These are phyloP conservation scores for Dillenia suffruticosa DNA, from an alignment of 164 flowering plant species.

Conservation along the genomic window DNA sequence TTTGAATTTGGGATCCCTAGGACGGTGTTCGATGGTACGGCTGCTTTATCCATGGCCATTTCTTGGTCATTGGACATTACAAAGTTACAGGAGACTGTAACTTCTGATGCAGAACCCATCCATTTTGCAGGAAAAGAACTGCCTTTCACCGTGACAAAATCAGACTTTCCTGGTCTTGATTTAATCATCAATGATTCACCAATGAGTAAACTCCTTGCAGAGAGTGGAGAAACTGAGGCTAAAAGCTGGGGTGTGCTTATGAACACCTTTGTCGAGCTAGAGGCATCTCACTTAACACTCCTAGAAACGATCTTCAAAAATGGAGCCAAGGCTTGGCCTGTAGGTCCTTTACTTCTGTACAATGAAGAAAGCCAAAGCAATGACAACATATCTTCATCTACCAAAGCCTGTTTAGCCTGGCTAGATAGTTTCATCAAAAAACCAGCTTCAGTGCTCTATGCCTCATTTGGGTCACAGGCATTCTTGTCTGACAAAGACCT, in stretches of 20 bases:
- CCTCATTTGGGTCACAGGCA: conserved; percentile 17
- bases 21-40: background rate
- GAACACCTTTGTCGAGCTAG: conserved; percentile 18
- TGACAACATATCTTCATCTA: too few species aligned
- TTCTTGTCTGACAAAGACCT: background rate
- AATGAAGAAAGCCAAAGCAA: background rate
- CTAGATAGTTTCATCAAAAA: background rate
- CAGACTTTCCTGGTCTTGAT: conserved; percentile 4
- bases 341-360: conserved; percentile 18
- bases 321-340: conserved; percentile 16
- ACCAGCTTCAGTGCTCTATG: conserved; percentile 13
- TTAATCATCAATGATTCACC: conserved; percentile 5
- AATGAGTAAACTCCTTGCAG: background rate
- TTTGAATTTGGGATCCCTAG: background rate
- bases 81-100: background rate
- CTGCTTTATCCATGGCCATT: background rate
- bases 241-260: conserved; percentile 20
- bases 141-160: background rate
- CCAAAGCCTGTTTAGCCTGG: background rate
- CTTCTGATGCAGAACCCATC: background rate
- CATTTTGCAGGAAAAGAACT: background rate
- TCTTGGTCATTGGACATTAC: background rate
- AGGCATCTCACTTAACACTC: conserved; percentile 3
- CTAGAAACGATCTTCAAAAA: conserved; percentile 10
- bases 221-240: conserved; percentile 7